Base-by-base conservation (phyloP, 1,284 basidiomycete genomes). In the Moesziomyces globuligerus region DNA sequence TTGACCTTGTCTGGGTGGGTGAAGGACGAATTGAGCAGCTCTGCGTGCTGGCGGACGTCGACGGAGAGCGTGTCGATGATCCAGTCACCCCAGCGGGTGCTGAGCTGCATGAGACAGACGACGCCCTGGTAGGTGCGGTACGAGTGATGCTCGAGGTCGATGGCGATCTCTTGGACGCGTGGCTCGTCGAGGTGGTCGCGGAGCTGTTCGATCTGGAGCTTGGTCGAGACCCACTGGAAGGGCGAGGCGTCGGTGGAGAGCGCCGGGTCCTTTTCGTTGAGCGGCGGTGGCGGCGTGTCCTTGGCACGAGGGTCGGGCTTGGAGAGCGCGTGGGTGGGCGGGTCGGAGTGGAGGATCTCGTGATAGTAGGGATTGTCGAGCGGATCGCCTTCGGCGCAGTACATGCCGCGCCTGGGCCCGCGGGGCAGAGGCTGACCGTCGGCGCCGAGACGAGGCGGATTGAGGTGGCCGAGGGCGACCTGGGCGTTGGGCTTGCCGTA, bases 141-240 rank as follows among this genome's bases (percentile, higher is more conserved):
- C 70, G 88, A 90, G 85, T 98, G 94, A 80, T 97, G 91, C 83
- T 98, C 95, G 42, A 98, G 85, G 83, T 98, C 95, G 36, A 98
- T 87, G 1, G 95, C 95, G 49, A 98, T 89, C 83, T 96, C 94
- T 40, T 84, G 85, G n/a, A 87, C 87, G 11, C 73, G 74, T 6
- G 61, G 65, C 11, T 83, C 80, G 36, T 87, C 49, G 23, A 83
- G 72, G 47, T 83, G 82, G n/a, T 87, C 86, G 4, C 92, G 84
- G 87, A 96, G 89, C 20, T 75, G 78, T 3, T 86, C 83, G 37
- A 96, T 86, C 13, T 85, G 84, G 11, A 84, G 83, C 0, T 85
- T 79, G 3, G 89, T 90, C 9, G 88, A 86, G 9, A 98, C 86
- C 86, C 89, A 94, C 29, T 86, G 87, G 76, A 92, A 90, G 3